Evolutionary conservation across 2,329 filamentous ascomycete genomes (phyloP), one percentile per base, ranked within the genome.

Genomic region (Monosporascus sp.): DNA sequence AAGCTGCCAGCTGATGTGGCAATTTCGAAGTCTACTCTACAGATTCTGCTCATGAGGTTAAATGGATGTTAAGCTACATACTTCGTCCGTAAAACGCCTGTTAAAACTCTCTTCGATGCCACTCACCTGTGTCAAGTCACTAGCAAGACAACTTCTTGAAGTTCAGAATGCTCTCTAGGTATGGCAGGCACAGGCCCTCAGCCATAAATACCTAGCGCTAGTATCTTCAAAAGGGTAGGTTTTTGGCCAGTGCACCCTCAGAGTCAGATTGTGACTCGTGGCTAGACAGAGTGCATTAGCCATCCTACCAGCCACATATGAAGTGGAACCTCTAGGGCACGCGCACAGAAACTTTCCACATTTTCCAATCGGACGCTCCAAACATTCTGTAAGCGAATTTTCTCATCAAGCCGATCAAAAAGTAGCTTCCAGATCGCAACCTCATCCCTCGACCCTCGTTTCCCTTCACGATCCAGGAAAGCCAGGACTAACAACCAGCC

Each of bases 401-500:
- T 20, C 26, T 46, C 24, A 16, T 46, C 11, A 26, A 6, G 14
- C 22, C 24, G 16, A 17, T 9, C 43, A 46, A 46, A 46, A 46
- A 46, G 5, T 1, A 41, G 38, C 17, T 41, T n/a, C 37, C 38
- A 11, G 43, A 46, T 46, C 20, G 14, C 43, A 46, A 26, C 43
- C 22, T 31, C 48, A 43, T 7, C 19, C 19, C 48, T 31, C 27
- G 22, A 41, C 24, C 37, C 17, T 50, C 24, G n/a, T 20, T 41
- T 43, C 31, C 49, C 35, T 52, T 58, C 54, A 57, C 61, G 57
- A 60, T 63, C 63, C 57, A 62, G 59, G 58, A 65, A 64, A 67
- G 65, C 65, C 60, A 65, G 50, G 63, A 67, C 64, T 65, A 63
- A 66, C 61, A 65, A 56, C 61, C 65, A 64, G 72, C 56, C 70